Conservation (phyloP, 306 rosid genomes). For the Fagus sylvatica region DNA sequence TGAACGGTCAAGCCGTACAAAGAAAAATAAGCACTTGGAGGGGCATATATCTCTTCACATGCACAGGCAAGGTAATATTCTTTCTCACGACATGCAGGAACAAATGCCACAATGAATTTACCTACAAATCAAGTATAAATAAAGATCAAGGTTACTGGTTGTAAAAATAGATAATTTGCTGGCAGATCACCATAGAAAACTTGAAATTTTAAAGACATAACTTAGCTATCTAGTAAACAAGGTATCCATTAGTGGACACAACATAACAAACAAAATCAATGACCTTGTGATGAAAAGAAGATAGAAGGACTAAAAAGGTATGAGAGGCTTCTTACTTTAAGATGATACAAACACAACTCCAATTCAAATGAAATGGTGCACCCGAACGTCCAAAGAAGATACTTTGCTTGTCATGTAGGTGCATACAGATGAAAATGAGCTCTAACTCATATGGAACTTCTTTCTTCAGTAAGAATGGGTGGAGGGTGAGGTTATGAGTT, state of each 20-base stretch:
- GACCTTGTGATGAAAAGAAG: neutral
- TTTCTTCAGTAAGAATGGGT: no score
- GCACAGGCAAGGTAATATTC: constrained; percentile 94
- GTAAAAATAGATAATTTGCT: constrained; percentile 15
- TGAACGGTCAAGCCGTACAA: constrained; percentile 87
- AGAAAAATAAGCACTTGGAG: constrained; percentile 94
- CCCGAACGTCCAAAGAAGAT: neutral
- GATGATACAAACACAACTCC: neutral
- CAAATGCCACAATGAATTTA: constrained; percentile 77
- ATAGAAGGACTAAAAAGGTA: neutral
- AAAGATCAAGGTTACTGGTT: constrained; percentile 11
- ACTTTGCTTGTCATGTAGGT: neutral
- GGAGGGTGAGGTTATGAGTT: no score
- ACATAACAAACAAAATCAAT: neutral
- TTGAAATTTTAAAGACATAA: constrained; percentile 5
- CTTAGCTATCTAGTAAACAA: neutral
- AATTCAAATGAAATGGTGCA: neutral
- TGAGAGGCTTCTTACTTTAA: neutral
- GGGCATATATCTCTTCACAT: constrained; percentile 92
- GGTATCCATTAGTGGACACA: neutral
- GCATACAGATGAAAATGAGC: neutral
- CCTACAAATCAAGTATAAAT: constrained; percentile 44
- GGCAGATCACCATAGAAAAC: constrained; percentile 14
- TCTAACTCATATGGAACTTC: no score
- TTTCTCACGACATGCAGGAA: constrained; percentile 84